Evolutionary conservation across 2,329 filamentous ascomycete species (phyloP), one percentile per base, ranked within the genome.

Genomic region (Karstenula rhodostoma): DNA sequence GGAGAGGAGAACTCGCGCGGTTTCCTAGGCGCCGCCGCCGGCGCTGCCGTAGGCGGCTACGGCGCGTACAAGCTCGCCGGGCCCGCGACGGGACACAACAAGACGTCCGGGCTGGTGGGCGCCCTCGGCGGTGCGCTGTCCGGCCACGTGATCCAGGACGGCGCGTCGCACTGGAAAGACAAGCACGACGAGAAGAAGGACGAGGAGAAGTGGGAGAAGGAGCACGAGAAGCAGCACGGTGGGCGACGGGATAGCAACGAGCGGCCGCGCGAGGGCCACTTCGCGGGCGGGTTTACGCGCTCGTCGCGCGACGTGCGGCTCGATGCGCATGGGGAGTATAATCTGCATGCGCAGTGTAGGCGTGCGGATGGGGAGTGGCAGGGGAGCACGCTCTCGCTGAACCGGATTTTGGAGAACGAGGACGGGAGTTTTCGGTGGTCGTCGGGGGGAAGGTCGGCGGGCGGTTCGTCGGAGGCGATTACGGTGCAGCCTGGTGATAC

Each of bases 151-250:
- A 49, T 60, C 6, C 70, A 72, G 43, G 69, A 73, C 22, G 65
- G 60, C 0, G 63, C 59, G 1, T 60, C 57, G n/a, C 67, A 71
- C 9, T 70, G 69, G 55, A 72, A 71, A 52, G 65, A 72, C 19
- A 64, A 70, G 37, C 70, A 56, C n/a, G 67, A 73, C 17, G 71
- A 72, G 5, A 70, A 71, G 60, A 73, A 72, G 62, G 60, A 71
- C 25, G 50, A 56, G 40, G 68, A 73, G 58, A 66, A 71, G 55
- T 47, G 68, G 48, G 62, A 68, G 42, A 49, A 62, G 22, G 35
- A 62, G 32, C 57, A 71, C 29, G 60, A 69, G 42, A 48, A 71
- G 29, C 47, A 65, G 29, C n/a, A 59, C 32, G 52, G 33, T 50
- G 33, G 37, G 22, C 56, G 57, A 27, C 22, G 46, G 4, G 22